Evolutionary conservation across 1,284 basidiomycete species (phyloP).

Genomic region (Microbotryomycetes sp.): DNA sequence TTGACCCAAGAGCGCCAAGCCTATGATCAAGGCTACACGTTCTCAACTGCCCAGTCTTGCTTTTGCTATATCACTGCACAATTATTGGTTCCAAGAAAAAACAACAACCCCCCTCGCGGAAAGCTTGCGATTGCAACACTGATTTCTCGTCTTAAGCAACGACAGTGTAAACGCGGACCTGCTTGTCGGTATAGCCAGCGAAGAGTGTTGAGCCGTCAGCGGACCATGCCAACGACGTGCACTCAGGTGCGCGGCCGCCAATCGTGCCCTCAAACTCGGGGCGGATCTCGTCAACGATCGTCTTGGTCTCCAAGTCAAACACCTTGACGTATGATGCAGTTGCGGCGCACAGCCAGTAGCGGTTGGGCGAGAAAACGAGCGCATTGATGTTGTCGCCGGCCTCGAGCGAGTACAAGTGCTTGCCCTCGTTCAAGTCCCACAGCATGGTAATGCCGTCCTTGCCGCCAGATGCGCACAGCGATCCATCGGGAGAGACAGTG

Average conservation of each 20-base stretch:
- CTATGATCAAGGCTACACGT: too few species aligned
- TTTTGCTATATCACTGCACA: too few species aligned
- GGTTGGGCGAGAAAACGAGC: slow-evolving; percentile 98
- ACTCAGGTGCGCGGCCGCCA: slow-evolving; percentile 81
- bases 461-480: slow-evolving; percentile 96
- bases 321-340: slow-evolving; percentile 98
- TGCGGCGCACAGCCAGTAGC: slow-evolving; percentile 99
- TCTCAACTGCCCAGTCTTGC: too few species aligned
- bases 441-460: slow-evolving; percentile 99
- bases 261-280: slow-evolving; percentile 78
- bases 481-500: slow-evolving; percentile 98
- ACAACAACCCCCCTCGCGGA: too few species aligned
- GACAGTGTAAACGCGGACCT: slow-evolving; percentile 43
- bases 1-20: too few species aligned
- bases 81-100: too few species aligned
- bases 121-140: background rate
- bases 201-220: slow-evolving; percentile 96
- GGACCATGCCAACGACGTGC: slow-evolving; percentile 97
- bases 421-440: slow-evolving; percentile 99
- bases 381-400: slow-evolving; percentile 98
- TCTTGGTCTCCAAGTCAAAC: slow-evolving; percentile 96
- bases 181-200: slow-evolving; percentile 52
- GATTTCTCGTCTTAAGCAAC: slow-evolving; percentile 21
- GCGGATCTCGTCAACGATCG: slow-evolving; percentile 97
- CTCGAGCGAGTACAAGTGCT: slow-evolving; percentile 99